phyloP scores from a whole-genome alignment of 140 eudicot genomes.

The Flaveria floridana region DNA sequence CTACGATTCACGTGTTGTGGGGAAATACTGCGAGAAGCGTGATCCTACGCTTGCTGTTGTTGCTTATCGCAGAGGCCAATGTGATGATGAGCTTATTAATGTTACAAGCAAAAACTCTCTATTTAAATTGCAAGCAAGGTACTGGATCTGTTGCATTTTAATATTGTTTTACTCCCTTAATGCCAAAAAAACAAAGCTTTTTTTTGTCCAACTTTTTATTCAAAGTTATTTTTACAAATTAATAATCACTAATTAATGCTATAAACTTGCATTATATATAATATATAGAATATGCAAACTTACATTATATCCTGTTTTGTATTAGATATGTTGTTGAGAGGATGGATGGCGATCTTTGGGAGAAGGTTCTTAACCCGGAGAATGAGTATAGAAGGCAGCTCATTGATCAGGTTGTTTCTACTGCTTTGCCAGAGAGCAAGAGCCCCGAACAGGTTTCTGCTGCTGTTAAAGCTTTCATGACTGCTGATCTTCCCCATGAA shows the following conservation, averaged over 20 bases:
- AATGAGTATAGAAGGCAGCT: slow-evolving; percentile 92
- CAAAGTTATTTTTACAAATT: not conserved
- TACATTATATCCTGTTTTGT: not conserved
- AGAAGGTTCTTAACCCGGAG: slow-evolving; percentile 86
- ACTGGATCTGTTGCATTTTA: slow-evolving; percentile 8
- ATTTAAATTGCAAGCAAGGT: slow-evolving; percentile 91
- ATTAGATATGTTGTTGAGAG: slow-evolving; percentile 94
- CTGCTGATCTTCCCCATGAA: slow-evolving; percentile 99
- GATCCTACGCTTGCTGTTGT: slow-evolving; percentile 99
- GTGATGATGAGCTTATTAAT: slow-evolving; percentile 91
- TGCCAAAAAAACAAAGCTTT: not conserved
- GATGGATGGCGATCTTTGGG: slow-evolving; percentile 98
- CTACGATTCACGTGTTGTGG: slow-evolving; percentile 89
- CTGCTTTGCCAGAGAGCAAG: slow-evolving; percentile 98
- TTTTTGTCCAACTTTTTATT: not conserved
- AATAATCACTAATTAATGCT: not conserved
- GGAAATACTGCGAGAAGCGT: slow-evolving; percentile 95
- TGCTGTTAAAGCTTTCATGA: slow-evolving; percentile 97
- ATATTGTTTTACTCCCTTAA: not conserved
- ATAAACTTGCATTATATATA: not conserved
- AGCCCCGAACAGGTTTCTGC: slow-evolving; percentile 98
- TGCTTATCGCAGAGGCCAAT: slow-evolving; percentile 93
- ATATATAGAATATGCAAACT: not conserved
- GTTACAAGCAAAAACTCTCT: slow-evolving; percentile 80
- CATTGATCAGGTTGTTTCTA: slow-evolving; percentile 97